Conservation (phyloP, 805 yeast species). For the Saturnispora quitensis region DNA sequence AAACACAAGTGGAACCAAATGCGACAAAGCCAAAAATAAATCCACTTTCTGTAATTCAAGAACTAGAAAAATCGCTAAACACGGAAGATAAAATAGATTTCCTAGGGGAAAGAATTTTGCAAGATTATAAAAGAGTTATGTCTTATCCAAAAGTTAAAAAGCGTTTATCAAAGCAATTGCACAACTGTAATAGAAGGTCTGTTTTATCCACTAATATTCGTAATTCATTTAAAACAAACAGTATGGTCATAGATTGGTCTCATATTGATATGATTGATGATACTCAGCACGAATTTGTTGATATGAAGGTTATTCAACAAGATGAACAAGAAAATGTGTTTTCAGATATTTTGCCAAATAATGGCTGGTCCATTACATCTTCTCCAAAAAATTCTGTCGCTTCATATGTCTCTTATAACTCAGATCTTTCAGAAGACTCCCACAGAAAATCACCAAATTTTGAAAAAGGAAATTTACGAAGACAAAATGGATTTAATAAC, state of each 20-base stretch:
- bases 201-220: conserved; percentile 16
- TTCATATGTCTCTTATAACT: conserved; percentile 54
- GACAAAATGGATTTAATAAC: conserved; percentile 42
- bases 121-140: conserved; percentile 45
- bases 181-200: conserved; percentile 15
- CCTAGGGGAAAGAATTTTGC: conserved; percentile 60
- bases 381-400: background rate
- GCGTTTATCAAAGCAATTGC: conserved; percentile 20
- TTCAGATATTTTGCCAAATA: background rate
- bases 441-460: conserved; percentile 11
- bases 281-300: conserved; percentile 12
- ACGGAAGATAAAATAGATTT: conserved; percentile 41
- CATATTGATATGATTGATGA: conserved; percentile 20
- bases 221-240: conserved; percentile 2
- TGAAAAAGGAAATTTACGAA: conserved; percentile 26
- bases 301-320: conserved; percentile 5
- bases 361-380: conserved; percentile 8
- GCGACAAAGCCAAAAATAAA: conserved; percentile 20
- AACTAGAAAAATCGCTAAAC: conserved; percentile 5
- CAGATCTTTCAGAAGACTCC: conserved; percentile 34
- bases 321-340: conserved; percentile 11
- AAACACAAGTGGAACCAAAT: background rate
- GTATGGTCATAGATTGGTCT: conserved; percentile 25
- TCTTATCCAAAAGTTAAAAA: conserved; percentile 14
- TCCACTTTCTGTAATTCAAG: conserved; percentile 2